Evolutionary conservation across 2,329 filamentous ascomycete genomes (phyloP).

Genomic region (Nakataea oryzae): DNA sequence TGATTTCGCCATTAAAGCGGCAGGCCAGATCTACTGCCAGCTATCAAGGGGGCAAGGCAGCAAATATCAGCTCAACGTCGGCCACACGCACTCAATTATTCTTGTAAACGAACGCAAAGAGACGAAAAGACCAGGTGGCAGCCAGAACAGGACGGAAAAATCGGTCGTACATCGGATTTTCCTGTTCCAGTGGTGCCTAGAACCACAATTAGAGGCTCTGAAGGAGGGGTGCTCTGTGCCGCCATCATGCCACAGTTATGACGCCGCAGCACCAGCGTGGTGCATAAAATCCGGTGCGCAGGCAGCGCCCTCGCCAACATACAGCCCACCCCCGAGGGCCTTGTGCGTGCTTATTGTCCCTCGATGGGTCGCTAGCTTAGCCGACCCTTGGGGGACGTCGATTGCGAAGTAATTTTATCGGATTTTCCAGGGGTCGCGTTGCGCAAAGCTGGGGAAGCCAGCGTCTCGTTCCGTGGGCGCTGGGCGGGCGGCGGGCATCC

Average conservation of each 20-base stretch:
- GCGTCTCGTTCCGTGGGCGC: too few species aligned
- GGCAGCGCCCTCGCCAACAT: not conserved
- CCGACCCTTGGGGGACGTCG: not conserved
- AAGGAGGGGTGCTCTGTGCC: constrained; percentile 21
- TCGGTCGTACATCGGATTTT: constrained; percentile 66
- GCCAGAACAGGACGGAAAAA: not conserved
- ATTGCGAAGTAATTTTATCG: not conserved
- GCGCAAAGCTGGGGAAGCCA: not conserved
- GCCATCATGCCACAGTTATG: constrained; percentile 23
- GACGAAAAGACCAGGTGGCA: too few species aligned
- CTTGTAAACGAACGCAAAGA: not conserved
- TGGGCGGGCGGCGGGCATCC: not conserved
- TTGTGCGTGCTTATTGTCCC: not conserved
- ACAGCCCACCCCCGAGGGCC: not conserved
- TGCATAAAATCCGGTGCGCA: not conserved
- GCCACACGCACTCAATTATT: not conserved
- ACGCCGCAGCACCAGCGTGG: constrained; percentile 2
- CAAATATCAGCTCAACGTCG: not conserved
- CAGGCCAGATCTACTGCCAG: constrained; percentile 81
- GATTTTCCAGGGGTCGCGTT: not conserved
- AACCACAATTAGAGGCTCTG: constrained; percentile 63
- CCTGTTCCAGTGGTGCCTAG: constrained; percentile 88
- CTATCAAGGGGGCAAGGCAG: constrained; percentile 30
- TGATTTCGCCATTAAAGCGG: constrained; percentile 80
- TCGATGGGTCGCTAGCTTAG: not conserved